These are phyloP conservation scores for Croton laevigatus DNA, from an alignment of 441 rosid species.

Conservation along the genomic window DNA sequence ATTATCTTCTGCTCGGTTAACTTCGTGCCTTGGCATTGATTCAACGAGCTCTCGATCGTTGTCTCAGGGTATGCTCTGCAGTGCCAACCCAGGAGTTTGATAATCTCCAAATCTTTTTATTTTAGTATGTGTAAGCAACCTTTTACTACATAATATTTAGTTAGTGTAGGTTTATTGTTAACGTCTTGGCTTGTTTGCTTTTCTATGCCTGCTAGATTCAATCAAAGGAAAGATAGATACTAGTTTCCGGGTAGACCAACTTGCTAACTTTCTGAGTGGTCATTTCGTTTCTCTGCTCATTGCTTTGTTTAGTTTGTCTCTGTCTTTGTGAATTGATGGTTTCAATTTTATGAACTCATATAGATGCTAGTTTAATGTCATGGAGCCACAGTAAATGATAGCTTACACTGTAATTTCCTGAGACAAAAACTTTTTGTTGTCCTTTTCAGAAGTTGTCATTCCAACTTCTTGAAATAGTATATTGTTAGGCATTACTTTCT, in stretches of 20 bases:
- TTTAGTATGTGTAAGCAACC: constrained; percentile 72
- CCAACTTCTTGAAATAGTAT: neutral
- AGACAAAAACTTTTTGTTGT: neutral
- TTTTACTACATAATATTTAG: constrained; percentile 27
- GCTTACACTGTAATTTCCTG: neutral
- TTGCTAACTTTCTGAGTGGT: neutral
- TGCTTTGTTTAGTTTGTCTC: neutral
- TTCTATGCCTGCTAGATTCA: neutral
- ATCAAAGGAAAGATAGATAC: neutral
- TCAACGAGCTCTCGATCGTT: constrained; percentile 66
- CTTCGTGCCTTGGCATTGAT: constrained; percentile 83
- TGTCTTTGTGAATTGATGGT: neutral
- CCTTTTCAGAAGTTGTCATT: neutral
- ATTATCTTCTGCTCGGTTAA: constrained; percentile 78
- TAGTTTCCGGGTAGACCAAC: neutral
- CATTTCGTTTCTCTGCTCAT: neutral
- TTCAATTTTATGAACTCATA: neutral
- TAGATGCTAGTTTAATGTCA: neutral
- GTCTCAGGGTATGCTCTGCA: constrained; percentile 98
- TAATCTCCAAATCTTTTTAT: constrained; percentile 49
- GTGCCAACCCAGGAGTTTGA: constrained; percentile 97
- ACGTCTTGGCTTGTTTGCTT: neutral
- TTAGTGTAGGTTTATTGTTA: neutral
- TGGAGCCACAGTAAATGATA: neutral
- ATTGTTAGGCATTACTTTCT: neutral